Conservation (phyloP, 2,329 filamentous ascomycete species). For the Scedosporium dehoogii region DNA sequence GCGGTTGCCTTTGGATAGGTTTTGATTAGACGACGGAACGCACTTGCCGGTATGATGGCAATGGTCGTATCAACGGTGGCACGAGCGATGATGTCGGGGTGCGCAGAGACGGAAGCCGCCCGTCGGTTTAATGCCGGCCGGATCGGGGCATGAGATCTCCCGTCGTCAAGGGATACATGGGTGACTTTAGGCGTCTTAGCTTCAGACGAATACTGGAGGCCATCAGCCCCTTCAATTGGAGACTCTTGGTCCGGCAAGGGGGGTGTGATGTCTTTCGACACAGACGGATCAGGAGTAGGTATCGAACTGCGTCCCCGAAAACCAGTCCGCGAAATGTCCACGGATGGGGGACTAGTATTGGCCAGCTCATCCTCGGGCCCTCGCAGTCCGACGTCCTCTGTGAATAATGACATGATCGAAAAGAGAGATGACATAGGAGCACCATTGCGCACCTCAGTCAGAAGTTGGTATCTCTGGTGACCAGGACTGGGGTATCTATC, state of each 20-base stretch:
- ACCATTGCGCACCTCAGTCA: constrained; percentile 96
- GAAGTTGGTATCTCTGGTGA: constrained; percentile 81
- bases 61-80: constrained; percentile 96
- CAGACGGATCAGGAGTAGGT: constrained; percentile 9
- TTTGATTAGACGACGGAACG: constrained; percentile 82
- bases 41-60: constrained; percentile 93
- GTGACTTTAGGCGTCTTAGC: constrained; percentile 44
- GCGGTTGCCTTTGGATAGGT: constrained; percentile 94
- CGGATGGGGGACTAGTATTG: neutral
- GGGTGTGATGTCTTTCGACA: neutral
- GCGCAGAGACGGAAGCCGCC: constrained; percentile 60
- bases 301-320: neutral
- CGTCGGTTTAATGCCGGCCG: constrained; percentile 25
- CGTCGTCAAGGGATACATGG: constrained; percentile 58
- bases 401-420: constrained; percentile 93
- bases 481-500: constrained; percentile 48
- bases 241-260: neutral
- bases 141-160: neutral
- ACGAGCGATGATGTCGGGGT: constrained; percentile 94
- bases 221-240: neutral
- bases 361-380: constrained; percentile 55
- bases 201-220: neutral
- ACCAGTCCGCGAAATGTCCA: neutral
- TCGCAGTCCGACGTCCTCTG: constrained; percentile 74
- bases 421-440: constrained; percentile 98